Evolutionary conservation across 768 basidiomycete species (phyloP), one percentile per base, ranked within the genome.

Genomic region (Suillus bovinus): DNA sequence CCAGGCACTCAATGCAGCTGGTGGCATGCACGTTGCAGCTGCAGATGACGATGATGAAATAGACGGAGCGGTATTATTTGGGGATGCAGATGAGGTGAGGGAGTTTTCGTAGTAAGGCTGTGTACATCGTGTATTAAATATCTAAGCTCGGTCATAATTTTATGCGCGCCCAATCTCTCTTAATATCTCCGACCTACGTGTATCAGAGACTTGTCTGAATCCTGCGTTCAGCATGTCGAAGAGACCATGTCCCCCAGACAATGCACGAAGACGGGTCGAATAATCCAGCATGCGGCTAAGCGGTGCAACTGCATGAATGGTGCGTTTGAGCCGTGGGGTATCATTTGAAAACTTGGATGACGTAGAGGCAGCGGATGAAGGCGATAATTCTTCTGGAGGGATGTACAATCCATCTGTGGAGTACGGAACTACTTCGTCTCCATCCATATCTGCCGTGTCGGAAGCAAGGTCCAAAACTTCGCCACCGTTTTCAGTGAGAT

Each of bases 241-340:
- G 20, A 80, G 70, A 14, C 92, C 93, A 70, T 92, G 86, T 4
- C 93, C 93, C 53, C 90, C 93, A 2, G 91, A 89, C 41, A 94
- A 73, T 1, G 93, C 89, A 20, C 93, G 87, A 57, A 95, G 73
- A 17, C 91, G 82, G 52, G 80, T 88, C 10, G 90, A 88, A 67
- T 91, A 95, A 72, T 94, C 89, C 22, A 94, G 78, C 83, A 93
- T 88, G 67, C 81, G 83, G 68, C 87, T 90, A n/a, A 95, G 81
- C 3, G 93, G 93, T 22, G 89, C 91, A 34, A 86, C 65, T 11
- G 88, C 92, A 62, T 84, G 75, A 29, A 95, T 78, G n/a, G 86
- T 82, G n/a, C 88, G 83, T 71, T 84, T 89, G 56, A 83, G 70
- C 29, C 74, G 77, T 64, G 80, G 76, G 2, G 77, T 66, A 6